These are phyloP conservation scores for Hemisphaericaspora xylanilytica DNA, from an alignment of 1,139 yeast genomes.

Conservation along the genomic window DNA sequence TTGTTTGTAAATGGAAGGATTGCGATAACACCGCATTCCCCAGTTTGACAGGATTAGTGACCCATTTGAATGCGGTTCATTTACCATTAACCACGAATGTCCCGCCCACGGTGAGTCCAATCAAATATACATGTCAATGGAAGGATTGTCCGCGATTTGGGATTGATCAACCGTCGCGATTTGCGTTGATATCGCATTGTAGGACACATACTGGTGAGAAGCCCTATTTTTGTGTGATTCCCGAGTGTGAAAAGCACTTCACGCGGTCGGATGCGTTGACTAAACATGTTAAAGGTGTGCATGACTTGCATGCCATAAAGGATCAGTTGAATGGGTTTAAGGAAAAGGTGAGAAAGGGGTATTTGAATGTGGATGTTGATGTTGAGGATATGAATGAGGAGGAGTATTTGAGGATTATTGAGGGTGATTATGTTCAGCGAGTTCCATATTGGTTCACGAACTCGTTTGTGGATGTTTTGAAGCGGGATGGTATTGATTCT, in stretches of 20 bases:
- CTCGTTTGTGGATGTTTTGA: conserved; percentile 27
- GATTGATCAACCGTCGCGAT: conserved; percentile 53
- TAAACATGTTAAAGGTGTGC: conserved; percentile 62
- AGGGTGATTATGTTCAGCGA: conserved; percentile 33
- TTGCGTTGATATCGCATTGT: conserved; percentile 61
- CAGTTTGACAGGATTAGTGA: conserved; percentile 28
- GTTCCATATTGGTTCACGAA: conserved; percentile 47
- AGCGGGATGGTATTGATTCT: conserved; percentile 12
- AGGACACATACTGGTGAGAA: conserved; percentile 67
- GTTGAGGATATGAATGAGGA: conserved; percentile 24
- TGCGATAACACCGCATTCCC: conserved; percentile 23
- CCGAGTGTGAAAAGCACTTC: conserved; percentile 65
- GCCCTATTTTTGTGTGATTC: conserved; percentile 66
- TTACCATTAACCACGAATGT: conserved; percentile 20
- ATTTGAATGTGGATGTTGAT: conserved; percentile 7
- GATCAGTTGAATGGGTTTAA: conserved; percentile 33
- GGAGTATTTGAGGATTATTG: conserved; percentile 29
- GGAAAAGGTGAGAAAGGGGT: conserved; percentile 21
- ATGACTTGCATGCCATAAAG: conserved; percentile 45
- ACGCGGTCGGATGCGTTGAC: conserved; percentile 61
- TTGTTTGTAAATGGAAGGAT: conserved; percentile 35
- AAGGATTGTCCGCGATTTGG: conserved; percentile 56
- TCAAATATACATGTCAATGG: conserved; percentile 62
- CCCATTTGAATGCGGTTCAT: conserved; percentile 33
- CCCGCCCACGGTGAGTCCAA: conserved; percentile 16